A percentile compares a stretch with the other conserved stretches of the same genome.
Conservation (phyloP, 2,329 filamentous ascomycete genomes). For the Beauveria bassiana region DNA sequence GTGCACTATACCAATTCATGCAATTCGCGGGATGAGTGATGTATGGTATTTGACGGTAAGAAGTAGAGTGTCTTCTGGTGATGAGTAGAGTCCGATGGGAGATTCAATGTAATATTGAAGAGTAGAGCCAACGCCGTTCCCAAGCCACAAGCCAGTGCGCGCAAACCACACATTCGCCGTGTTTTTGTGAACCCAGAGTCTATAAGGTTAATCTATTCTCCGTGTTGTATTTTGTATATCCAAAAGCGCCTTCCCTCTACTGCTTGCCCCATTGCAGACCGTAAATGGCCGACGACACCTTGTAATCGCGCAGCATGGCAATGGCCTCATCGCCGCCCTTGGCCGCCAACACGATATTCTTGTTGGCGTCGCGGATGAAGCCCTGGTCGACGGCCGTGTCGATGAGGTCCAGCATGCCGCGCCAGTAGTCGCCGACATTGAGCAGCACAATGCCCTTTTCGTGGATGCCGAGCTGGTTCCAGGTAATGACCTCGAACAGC, state of each 20-base stretch:
- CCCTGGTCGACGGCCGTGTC: conserved; percentile 64
- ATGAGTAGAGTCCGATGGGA: background rate
- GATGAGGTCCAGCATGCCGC: conserved; percentile 78
- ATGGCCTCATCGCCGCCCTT: conserved; percentile 65
- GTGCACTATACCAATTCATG: conserved; percentile 6
- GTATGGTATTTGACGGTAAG: background rate
- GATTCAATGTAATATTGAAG: background rate
- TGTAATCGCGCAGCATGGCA: conserved; percentile 62
- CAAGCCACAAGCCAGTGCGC: background rate
- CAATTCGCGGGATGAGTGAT: background rate
- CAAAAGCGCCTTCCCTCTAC: conserved; percentile 25
- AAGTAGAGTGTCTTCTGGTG: background rate
- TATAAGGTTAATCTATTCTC: background rate
- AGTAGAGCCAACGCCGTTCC: background rate
- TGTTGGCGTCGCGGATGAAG: conserved; percentile 67
- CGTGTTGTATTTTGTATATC: background rate
- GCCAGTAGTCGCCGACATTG: conserved; percentile 89
- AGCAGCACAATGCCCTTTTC: conserved; percentile 68
- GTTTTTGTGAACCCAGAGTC: background rate
- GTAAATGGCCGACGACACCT: conserved; percentile 65
- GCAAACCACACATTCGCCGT: background rate
- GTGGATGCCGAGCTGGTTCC: conserved; percentile 97
- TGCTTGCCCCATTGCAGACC: conserved; percentile 74
- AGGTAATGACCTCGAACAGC: conserved; percentile 82
- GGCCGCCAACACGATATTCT: conserved; percentile 71